Percentiles rank a stretch among this genome's conserved stretches.
These are phyloP conservation scores for Venturia effusa DNA, from an alignment of 2,329 filamentous ascomycete genomes.

Conservation along the genomic window DNA sequence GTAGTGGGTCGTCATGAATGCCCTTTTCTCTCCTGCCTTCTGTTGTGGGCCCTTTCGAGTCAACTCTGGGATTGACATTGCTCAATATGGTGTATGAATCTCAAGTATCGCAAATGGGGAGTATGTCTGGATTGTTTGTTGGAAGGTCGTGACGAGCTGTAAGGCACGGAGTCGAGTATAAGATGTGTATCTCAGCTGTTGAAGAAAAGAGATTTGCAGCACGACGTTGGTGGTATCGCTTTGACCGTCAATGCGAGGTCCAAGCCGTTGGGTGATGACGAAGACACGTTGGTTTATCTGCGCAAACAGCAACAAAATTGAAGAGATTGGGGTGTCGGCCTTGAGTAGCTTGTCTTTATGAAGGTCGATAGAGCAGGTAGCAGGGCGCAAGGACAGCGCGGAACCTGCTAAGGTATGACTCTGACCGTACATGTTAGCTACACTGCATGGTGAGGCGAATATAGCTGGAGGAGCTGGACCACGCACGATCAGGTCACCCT, in stretches of 20 bases:
- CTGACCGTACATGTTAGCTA: not conserved
- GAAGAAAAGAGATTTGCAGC: not conserved
- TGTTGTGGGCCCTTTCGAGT: not conserved
- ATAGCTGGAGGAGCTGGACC: not conserved
- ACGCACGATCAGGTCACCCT: constrained; percentile 4
- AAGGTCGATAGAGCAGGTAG: not conserved
- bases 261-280: not conserved
- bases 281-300: not conserved
- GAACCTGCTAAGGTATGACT: not conserved
- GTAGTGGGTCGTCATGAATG: not conserved
- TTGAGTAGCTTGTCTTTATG: not conserved
- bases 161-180: not conserved
- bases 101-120: not conserved
- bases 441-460: not conserved
- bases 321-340: not conserved
- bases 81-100: not conserved
- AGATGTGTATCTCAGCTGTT: not conserved
- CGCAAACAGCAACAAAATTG: not conserved
- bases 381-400: not conserved
- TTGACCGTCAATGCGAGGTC: not conserved
- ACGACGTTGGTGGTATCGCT: not conserved
- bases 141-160: not conserved
- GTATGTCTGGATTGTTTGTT: not conserved
- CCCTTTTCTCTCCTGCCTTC: not conserved
- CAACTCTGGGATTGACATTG: not conserved